Base-by-base conservation (phyloP, 2,329 filamentous ascomycete species). In the Neonectria magnoliae region DNA sequence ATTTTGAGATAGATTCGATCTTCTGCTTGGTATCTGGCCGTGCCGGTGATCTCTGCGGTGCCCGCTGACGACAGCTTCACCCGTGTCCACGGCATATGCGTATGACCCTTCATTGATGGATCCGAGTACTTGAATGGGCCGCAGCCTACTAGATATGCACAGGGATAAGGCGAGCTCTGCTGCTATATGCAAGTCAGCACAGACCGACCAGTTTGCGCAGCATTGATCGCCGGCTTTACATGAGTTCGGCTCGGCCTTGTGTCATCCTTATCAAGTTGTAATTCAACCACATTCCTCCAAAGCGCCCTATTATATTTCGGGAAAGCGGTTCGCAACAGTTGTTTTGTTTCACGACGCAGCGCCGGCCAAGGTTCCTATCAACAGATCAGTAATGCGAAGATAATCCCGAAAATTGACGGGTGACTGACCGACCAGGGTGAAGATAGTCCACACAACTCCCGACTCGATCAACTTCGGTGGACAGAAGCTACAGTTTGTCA, bases 351-450 rank as follows among this genome's bases (percentile, higher is more conserved):
- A 67, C 50, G 63, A 68, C n/a, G 68, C 66, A 16, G 68, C 61
- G 18, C 66, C 68, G 16, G 64, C 64, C 22, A 68, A 20, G 2
- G 51, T 57, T 31, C 68, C 68, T 69, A 25, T 47, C 38, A 13
- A 22, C 41, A 20, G 11, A 27, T 67, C 27, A 68, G 48, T 16
- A 50, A 9, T 3, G 41, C 18, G 36, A 29, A 4, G 18, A 14
- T 5, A 6, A 10, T 27, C 10, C 31, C 27, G n/a, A 10, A 4
- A 7, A 18, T 10, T 11, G 3, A 7, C 16, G 22, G 2, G 27
- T 14, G 8, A 60, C 66, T 47, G 22, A 65, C 68, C 66, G 5
- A 47, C 29, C 1, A 65, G 7, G 3, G 65, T 58, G 48, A 68
- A 68, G 11, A 67, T 20, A 1, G 38, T 42, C 68, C 64, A 70